Base-by-base conservation (phyloP, 2,329 filamentous ascomycete species). In the Ophiostoma triangulosporum region DNA sequence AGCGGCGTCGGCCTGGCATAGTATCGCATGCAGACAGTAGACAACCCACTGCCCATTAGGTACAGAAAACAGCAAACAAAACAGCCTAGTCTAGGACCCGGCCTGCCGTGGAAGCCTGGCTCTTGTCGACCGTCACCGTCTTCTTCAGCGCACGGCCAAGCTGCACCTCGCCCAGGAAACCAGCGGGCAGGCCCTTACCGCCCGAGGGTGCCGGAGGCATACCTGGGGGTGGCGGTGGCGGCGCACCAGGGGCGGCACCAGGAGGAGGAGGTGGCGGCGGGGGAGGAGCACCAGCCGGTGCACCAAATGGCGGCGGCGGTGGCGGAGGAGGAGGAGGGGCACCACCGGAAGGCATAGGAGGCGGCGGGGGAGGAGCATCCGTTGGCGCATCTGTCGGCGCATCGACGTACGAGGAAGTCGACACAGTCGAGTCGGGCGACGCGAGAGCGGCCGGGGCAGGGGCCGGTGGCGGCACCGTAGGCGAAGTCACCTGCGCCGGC, bases 111-210 rank as follows among this genome's bases (percentile, higher is more conserved):
- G 81, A 67, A 51, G 87, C 77, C 48, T 62, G 69, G 68, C 90
- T 96, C 67, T 83, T 83, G 68, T 98, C 93, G 68, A 88, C 90
- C 1, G 93, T 97, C 66, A 84, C 73, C 24, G 89, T 88, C 75
- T 97, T 97, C 73, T 77, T 89, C 64, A 98, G 71, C 3, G 81
- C 69, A 68, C 69, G 89, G 43, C 93, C 91, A 57, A 80, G 70
- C 64, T 91, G 83, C 57, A 98, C 97, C 65, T 95, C 81, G 56
- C 82, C 83, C 58, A 98, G 68, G 63, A 98, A 75, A 1, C 81
- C 80, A 20, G 78, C 63, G 20, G 80, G 79, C 27, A 76, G 72
- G 0, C 63, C n/a, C 64, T 65, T 31, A 67, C 66, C 68, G 15
- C 43, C 43, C 24, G 24, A 14, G 17, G 66, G 62, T 2, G 73